Base-by-base conservation (phyloP, 257 asterid species). In the Lycium barbarum region DNA sequence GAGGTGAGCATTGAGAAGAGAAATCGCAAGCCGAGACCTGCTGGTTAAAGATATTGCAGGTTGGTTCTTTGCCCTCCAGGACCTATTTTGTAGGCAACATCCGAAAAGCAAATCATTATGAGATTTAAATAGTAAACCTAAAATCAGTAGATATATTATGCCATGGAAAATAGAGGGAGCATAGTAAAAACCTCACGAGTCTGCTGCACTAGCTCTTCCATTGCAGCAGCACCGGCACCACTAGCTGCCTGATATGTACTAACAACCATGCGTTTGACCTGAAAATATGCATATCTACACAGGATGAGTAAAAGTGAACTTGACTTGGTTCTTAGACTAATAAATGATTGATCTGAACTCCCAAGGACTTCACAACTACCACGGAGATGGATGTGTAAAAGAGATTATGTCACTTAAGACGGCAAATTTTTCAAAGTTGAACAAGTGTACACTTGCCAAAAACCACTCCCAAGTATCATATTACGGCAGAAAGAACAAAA, bases 151-250 rank as follows among this genome's bases (percentile, higher is more conserved):
- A 76, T 36, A n/a, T 45, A 86, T 13, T 38, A 73, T 20, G 15
- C 59, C 81, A 80, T 3, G 80, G 53, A 70, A 70, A 67, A 81
- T 7, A 72, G 49, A 40, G 58, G 55, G 36, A 70, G 61, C 59
- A 84, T 8, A 18, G 73, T 38, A 74, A 83, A 79, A 67, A 95
- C 98, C 97, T 95, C 98, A 84, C 97, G 98, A 82, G 98, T 93
- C 82, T 96, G 99, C 85, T 53, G 95, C 88, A 90, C 97, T 80
- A 96, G 95, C 91, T 96, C 99, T 91, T 93, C 98, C 99, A 96
- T 96, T 82, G 98, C 98, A 67, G 99, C 98, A 73, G 99, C 99
- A 54, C 99, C 99, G 5, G 97, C 98, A 61, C 93, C 93, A 81
- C 93, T 90, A 72, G 93, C 93, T 58, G 93, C 93, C 86, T 90